Evolutionary conservation across 192 early-diverging fungal genomes (phyloP).

Genomic region (Jimgerdemannia flammicorona): DNA sequence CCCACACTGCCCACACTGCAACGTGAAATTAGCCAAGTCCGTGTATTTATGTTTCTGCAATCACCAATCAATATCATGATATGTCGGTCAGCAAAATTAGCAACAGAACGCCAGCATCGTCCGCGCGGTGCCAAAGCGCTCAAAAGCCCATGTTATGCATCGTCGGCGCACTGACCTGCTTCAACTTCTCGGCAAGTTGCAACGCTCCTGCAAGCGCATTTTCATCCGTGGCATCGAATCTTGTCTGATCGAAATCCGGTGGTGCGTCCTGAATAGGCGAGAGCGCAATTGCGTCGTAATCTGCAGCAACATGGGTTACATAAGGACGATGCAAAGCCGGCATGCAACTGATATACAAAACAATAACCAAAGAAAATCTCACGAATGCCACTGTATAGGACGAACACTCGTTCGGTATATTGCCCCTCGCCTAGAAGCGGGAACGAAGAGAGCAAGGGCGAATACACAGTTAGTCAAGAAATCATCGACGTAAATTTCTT

Average conservation of each 20-base stretch:
- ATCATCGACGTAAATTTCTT: background rate
- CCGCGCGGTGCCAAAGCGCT: too few relatives aligned
- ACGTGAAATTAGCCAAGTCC: slow-evolving; percentile 65
- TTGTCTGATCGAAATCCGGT: slow-evolving; percentile 70
- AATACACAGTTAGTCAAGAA: background rate
- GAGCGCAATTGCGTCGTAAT: slow-evolving; percentile 78
- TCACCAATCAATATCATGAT: background rate
- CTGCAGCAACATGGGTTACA: slow-evolving; percentile 17
- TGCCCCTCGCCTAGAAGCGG: slow-evolving; percentile 42
- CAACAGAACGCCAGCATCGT: too few relatives aligned
- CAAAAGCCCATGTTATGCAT: background rate
- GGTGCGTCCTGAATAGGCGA: slow-evolving; percentile 48
- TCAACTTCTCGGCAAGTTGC: slow-evolving; percentile 36
- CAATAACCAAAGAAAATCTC: slow-evolving; percentile 11
- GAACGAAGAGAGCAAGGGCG: background rate
- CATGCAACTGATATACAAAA: background rate
- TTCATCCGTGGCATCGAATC: slow-evolving; percentile 43
- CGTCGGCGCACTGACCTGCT: slow-evolving; percentile 25
- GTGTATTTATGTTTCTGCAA: slow-evolving; percentile 67
- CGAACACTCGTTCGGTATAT: slow-evolving; percentile 42
- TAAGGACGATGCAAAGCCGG: background rate
- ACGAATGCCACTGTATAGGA: slow-evolving; percentile 50
- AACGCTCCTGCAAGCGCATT: slow-evolving; percentile 30
- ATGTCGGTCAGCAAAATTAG: too few relatives aligned
- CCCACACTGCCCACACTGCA: slow-evolving; percentile 61